These are phyloP conservation scores for Scenedesmus sp. DNA, from an alignment of 163 green algal genomes.

Conservation along the genomic window DNA sequence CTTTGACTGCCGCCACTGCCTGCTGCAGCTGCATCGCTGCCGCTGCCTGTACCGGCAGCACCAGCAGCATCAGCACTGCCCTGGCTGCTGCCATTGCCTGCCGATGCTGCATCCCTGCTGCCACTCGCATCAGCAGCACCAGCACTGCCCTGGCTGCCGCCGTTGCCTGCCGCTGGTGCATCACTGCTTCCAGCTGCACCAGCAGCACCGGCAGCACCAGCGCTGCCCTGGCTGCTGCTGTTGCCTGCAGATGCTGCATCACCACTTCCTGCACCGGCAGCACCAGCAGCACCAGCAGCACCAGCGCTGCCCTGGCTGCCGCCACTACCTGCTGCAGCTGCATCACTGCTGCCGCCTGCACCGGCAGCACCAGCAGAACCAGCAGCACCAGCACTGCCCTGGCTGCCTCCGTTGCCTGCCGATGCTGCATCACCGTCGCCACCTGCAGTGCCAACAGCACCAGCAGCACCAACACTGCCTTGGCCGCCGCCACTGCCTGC, in stretches of 20 bases:
- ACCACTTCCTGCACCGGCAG: background rate
- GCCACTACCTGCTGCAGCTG: constrained; percentile 21
- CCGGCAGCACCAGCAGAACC: background rate
- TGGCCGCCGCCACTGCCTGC: background rate
- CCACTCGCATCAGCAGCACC: background rate
- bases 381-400: background rate
- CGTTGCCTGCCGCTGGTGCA: background rate
- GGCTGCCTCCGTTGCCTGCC: constrained; percentile 14
- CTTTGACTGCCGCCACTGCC: background rate
- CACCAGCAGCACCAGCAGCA: background rate
- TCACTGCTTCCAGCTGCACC: background rate
- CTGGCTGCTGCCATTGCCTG: background rate
- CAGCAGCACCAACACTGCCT: background rate
- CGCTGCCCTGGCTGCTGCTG: background rate
- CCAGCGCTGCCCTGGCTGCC: background rate
- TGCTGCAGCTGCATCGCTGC: background rate
- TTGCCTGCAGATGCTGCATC: background rate
- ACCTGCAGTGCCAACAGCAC: constrained; percentile 16
- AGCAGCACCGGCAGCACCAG: background rate
- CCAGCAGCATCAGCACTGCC: background rate
- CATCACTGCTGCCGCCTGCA: background rate
- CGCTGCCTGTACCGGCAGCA: background rate
- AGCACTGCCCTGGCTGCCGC: background rate
- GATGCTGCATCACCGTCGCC: background rate
- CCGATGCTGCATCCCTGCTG: background rate